Base-by-base conservation (phyloP, 495 filamentous ascomycete species). In the Hypomontagnella submonticulosa region DNA sequence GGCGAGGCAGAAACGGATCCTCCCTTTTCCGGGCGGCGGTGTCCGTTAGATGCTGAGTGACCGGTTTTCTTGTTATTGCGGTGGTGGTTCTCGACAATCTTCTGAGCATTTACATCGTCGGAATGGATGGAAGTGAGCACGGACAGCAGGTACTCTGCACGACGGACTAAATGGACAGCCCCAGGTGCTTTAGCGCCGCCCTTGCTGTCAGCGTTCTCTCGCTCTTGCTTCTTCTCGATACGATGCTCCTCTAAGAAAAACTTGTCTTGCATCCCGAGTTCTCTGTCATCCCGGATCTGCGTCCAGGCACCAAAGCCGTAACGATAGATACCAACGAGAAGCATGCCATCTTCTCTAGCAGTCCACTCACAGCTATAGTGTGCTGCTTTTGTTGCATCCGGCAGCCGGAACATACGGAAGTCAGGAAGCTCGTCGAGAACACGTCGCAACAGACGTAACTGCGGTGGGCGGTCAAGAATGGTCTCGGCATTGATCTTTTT, bases 241-340 rank as follows among this genome's bases (percentile, higher is more conserved):
- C 93, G 90, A 73, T 97, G 93, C 71, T 99, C 95, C 73, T 99
- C 95, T 4, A 99, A 75, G 79, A 96, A 99, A 73, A 98, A 92
- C 72, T 97, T 98, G 64, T 97, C 95, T 2, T 82, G 81, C 77
- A 99, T 88, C 4, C 84, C 88, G 13, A 99, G 84, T 50, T 97
- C 93, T 4, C 86, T 81, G 70, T 99, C 95, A 67, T 98, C 96
- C 8, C 94, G 88, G 69, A 99, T 98, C 60, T 90, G 85, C 3
- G 85, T 82, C 95, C 95, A 99, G 13, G 92, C 92, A 52, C 95
- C 95, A 73, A 96, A 97, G 1, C 95, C 95, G 73, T 98, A 94
- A 38, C 90, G 85, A 57, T 89, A 87, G 65, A 99, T 97, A 51
- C 95, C 95, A 27, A 97, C 86, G 56, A 92, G 90, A 42, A 99